phyloP scores from a whole-genome alignment of 108 stramenopile genomes.

The Skeletonema grethae region DNA sequence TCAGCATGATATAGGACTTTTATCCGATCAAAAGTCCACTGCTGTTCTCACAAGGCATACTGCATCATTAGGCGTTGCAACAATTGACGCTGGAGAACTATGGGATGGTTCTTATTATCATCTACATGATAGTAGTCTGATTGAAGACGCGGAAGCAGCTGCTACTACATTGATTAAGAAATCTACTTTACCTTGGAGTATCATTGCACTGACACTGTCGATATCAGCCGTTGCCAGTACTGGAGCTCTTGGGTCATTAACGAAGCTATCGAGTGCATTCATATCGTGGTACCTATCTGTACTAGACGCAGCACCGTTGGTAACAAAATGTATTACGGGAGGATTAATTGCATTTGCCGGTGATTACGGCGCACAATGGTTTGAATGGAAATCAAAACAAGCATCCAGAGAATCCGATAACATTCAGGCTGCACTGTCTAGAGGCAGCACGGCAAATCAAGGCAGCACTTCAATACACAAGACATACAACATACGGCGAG shows the following conservation, averaged over 20 bases:
- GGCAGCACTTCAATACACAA: not conserved
- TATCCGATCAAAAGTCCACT: not conserved
- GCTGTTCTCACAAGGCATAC: not conserved
- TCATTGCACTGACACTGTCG: not conserved
- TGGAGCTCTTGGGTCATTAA: not conserved
- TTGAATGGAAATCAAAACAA: conserved; percentile 3
- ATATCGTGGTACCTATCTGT: not conserved
- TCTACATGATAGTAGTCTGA: not conserved
- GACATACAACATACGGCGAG: conserved; percentile 1
- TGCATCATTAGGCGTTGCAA: not conserved
- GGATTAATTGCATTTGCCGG: not conserved
- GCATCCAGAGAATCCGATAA: not conserved
- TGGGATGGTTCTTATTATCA: not conserved
- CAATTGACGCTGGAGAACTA: not conserved
- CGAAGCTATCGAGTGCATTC: not conserved
- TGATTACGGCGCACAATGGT: not conserved
- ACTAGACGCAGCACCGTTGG: not conserved
- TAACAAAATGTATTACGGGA: not conserved
- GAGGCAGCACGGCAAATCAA: not conserved
- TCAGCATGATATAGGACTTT: not conserved
- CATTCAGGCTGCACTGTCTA: not conserved
- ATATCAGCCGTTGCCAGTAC: not conserved
- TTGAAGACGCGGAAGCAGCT: not conserved
- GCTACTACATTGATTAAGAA: not conserved
- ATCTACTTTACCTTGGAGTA: not conserved